Percentiles rank a stretch among this genome's conserved stretches.
Evolutionary conservation across 1,284 basidiomycete genomes (phyloP).

Genomic region (Fomes fomentarius): DNA sequence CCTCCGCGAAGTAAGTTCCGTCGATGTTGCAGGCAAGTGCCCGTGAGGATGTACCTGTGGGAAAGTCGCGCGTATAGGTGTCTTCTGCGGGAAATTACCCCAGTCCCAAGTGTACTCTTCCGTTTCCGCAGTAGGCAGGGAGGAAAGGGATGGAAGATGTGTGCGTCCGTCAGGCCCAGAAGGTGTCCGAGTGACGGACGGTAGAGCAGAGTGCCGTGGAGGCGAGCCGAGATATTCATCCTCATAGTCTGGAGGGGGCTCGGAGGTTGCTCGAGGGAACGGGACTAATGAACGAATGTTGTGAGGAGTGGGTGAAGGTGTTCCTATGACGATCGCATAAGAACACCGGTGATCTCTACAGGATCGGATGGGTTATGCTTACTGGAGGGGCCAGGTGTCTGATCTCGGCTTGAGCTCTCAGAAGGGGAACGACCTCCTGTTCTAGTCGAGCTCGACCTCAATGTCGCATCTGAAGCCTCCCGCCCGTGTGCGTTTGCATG

Average conservation of each 20-base stretch:
- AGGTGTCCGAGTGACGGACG: slow-evolving; percentile 18
- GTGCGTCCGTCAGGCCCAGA: slow-evolving; percentile 21
- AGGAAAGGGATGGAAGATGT: slow-evolving; percentile 19
- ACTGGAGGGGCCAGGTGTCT: slow-evolving; percentile 30
- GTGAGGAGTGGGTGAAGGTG: slow-evolving; percentile 22
- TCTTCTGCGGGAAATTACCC: slow-evolving; percentile 83
- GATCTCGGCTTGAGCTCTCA: slow-evolving; percentile 15
- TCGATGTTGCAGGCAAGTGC: slow-evolving; percentile 28
- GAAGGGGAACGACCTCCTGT: slow-evolving; percentile 24
- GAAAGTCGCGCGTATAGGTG: slow-evolving; percentile 61
- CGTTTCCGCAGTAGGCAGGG: slow-evolving; percentile 26
- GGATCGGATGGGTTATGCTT: neutral
- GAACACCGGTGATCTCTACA: neutral
- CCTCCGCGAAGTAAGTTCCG: slow-evolving; percentile 20
- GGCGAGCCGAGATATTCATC: slow-evolving; percentile 22
- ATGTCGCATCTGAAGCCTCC: slow-evolving; percentile 43
- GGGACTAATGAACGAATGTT: slow-evolving; percentile 27
- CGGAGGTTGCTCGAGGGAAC: slow-evolving; percentile 57
- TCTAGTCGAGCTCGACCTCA: slow-evolving; percentile 27
- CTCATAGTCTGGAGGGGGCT: slow-evolving; percentile 51
- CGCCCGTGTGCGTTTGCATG: slow-evolving; percentile 51
- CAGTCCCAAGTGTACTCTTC: slow-evolving; percentile 86
- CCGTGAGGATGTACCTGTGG: slow-evolving; percentile 21
- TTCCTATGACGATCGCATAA: slow-evolving; percentile 12
- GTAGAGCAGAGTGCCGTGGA: slow-evolving; percentile 14